These are phyloP conservation scores for Pythium volutum DNA, from an alignment of 352 stramenopile species.

Conservation along the genomic window DNA sequence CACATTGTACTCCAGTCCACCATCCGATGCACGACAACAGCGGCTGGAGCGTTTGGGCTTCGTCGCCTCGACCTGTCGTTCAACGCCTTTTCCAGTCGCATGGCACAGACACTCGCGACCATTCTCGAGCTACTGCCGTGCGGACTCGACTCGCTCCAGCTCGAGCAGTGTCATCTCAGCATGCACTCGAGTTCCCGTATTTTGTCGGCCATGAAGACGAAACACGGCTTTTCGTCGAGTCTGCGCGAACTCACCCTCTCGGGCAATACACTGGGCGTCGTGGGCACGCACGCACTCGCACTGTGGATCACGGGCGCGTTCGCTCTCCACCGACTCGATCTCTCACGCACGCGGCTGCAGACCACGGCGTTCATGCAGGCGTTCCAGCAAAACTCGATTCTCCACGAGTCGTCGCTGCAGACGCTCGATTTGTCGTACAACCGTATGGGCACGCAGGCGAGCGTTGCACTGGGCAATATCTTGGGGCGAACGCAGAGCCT, in stretches of 20 bases:
- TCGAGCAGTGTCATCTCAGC: slow-evolving; percentile 48
- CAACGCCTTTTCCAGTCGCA: slow-evolving; percentile 51
- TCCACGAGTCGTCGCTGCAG: slow-evolving; percentile 60
- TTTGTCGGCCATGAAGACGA: slow-evolving; percentile 43
- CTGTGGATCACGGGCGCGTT: slow-evolving; percentile 58
- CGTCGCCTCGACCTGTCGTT: slow-evolving; percentile 61
- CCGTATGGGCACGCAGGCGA: slow-evolving; percentile 47
- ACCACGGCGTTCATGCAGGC: slow-evolving; percentile 51
- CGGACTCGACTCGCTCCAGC: slow-evolving; percentile 52
- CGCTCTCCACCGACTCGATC: slow-evolving; percentile 50
- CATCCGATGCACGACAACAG: slow-evolving; percentile 27
- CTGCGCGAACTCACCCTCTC: slow-evolving; percentile 63
- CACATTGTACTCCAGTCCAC: slow-evolving; percentile 53
- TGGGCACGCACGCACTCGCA: slow-evolving; percentile 43
- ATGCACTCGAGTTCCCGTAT: slow-evolving; percentile 35
- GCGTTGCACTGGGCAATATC: slow-evolving; percentile 51
- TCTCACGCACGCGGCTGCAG: slow-evolving; percentile 58
- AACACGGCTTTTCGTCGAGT: slow-evolving; percentile 39
- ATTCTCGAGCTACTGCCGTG: slow-evolving; percentile 44
- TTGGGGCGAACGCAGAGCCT: slow-evolving; percentile 63
- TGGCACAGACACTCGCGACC: slow-evolving; percentile 45
- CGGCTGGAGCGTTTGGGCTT: slow-evolving; percentile 24
- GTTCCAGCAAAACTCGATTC: slow-evolving; percentile 59
- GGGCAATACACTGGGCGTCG: slow-evolving; percentile 44
- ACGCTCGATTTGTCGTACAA: slow-evolving; percentile 73